phyloP scores from a whole-genome alignment of 2,329 filamentous ascomycete genomes.

The Periconia sp. region DNA sequence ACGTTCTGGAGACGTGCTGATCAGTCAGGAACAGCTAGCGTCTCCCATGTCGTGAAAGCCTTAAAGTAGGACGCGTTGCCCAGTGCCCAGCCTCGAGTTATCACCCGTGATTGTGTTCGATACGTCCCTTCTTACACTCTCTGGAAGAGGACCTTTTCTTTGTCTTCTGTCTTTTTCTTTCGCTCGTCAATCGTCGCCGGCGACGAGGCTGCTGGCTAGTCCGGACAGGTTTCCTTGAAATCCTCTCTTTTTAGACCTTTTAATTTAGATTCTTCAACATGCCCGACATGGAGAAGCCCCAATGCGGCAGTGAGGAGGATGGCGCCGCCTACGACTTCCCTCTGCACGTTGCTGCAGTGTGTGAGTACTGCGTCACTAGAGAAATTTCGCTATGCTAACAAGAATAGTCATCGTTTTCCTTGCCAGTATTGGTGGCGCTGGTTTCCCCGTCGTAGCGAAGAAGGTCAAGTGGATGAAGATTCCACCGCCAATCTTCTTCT shows the following conservation, averaged over 20 bases:
- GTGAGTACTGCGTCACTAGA: conserved; percentile 27
- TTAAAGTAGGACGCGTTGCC: conserved; percentile 37
- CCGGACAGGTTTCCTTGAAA: conserved; percentile 19
- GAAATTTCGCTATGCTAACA: conserved; percentile 17
- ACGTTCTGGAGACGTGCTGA: conserved; percentile 33
- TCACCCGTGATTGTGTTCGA: conserved; percentile 24
- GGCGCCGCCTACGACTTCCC: conserved; percentile 43
- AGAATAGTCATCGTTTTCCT: conserved; percentile 44
- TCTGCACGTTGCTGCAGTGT: conserved; percentile 47
- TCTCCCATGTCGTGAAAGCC: conserved; percentile 21
- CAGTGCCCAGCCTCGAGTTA: conserved; percentile 35
- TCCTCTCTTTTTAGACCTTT: conserved; percentile 11
- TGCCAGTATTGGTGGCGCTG: conserved; percentile 44
- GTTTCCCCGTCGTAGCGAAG: conserved; percentile 49
- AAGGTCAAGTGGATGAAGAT: conserved; percentile 66
- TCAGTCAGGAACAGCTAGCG: conserved; percentile 36
- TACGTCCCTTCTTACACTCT: conserved; percentile 34
- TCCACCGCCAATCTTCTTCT: conserved; percentile 63
- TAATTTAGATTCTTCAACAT: conserved; percentile 26
- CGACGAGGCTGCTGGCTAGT: conserved; percentile 41
- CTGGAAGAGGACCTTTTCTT: conserved; percentile 38
- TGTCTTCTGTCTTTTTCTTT: conserved; percentile 23
- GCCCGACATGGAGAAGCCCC: conserved; percentile 38
- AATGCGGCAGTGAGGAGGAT: conserved; percentile 38
- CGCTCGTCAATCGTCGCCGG: conserved; percentile 38